A percentile compares a stretch with the other conserved stretches of the same genome.
Evolutionary conservation across 805 yeast genomes (phyloP).

Genomic region (Kodamaea nitidulidarum): DNA sequence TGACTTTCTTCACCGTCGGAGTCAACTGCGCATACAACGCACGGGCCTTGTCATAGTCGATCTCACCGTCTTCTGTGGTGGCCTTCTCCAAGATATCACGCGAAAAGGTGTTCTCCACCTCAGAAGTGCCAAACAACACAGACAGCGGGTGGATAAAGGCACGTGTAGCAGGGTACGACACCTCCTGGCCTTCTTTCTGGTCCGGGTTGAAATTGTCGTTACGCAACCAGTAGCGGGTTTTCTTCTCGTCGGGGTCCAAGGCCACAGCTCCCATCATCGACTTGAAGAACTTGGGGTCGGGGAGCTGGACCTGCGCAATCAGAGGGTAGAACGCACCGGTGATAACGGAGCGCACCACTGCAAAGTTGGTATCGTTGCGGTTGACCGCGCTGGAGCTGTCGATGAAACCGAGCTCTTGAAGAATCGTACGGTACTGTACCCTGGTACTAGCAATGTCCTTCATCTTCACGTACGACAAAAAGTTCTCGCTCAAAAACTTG

Average conservation of each 20-base stretch:
- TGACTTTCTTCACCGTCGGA: conserved; percentile 31
- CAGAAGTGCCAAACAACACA: conserved; percentile 50
- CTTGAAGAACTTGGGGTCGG: conserved; percentile 71
- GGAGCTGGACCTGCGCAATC: conserved; percentile 73
- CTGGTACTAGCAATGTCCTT: conserved; percentile 70
- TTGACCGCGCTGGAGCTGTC: conserved; percentile 48
- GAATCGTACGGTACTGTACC: conserved; percentile 62
- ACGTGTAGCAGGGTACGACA: conserved; percentile 52
- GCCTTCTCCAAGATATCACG: conserved; percentile 12
- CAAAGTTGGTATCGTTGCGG: conserved; percentile 46
- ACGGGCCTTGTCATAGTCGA: conserved; percentile 29
- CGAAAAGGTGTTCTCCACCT: conserved; percentile 17
- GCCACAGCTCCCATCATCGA: conserved; percentile 78
- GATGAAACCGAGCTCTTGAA: conserved; percentile 75
- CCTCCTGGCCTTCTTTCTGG: conserved; percentile 12
- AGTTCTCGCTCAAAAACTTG: conserved; percentile 52
- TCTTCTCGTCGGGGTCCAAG: conserved; percentile 75
- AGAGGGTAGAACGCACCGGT: conserved; percentile 85
- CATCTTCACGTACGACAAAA: conserved; percentile 58
- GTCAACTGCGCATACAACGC: conserved; percentile 35
- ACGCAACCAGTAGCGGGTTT: conserved; percentile 69
- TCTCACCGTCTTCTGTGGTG: conserved; percentile 38
- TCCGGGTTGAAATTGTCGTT: conserved; percentile 47
- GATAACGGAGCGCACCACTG: conserved; percentile 60
- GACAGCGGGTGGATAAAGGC: conserved; percentile 90